Evolutionary conservation across 2,329 filamentous ascomycete genomes (phyloP), one percentile per base, ranked within the genome.

Genomic region (Xylaria sp.): DNA sequence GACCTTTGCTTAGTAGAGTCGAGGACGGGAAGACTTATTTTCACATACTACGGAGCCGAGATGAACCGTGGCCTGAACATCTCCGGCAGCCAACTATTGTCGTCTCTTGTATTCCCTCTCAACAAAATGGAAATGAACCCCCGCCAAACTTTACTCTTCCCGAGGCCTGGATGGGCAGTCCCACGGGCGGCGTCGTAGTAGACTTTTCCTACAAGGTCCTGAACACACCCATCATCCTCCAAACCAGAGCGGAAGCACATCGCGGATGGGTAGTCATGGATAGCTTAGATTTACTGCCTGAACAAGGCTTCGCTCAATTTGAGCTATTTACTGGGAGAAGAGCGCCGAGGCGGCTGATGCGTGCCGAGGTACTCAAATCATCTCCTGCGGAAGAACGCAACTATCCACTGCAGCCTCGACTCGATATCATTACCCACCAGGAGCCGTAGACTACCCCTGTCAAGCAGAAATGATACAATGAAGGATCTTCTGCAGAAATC

Each of bases 221-320:
- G 4, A 83, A 89, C 61, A 92, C 90, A 1, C 90, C 90, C 0
- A 78, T 94, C 3, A 79, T 92, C 45, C 81, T 83, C 33, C 91
- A 94, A 70, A 87, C 91, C 57, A 83, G 87, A 17, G 78, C 80
- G 55, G 77, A 86, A 73, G 80, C 86, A 19, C 78, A 86, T 58
- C 79, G 83, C 66, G 83, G 90, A 42, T 94, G 90, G 90, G 88
- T 92, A 0, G 82, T 90, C 17, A 86, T 93, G 75, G 89, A 93
- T 70, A 91, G 91, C 0, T 78, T 94, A 12, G 90, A 94, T 69
- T 82, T 93, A 49, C 76, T 94, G 14, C 89, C 89, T 0, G 91
- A 94, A 73, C 91, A 94, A 72, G 91, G 89, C 0, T 91, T 91
- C 75, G 90, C 91, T 1, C 91, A 94, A 70, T 94, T 94, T 71